Evolutionary conservation across 805 yeast genomes (phyloP), one percentile per base, ranked within the genome.

Genomic region (Candida patagonica): DNA sequence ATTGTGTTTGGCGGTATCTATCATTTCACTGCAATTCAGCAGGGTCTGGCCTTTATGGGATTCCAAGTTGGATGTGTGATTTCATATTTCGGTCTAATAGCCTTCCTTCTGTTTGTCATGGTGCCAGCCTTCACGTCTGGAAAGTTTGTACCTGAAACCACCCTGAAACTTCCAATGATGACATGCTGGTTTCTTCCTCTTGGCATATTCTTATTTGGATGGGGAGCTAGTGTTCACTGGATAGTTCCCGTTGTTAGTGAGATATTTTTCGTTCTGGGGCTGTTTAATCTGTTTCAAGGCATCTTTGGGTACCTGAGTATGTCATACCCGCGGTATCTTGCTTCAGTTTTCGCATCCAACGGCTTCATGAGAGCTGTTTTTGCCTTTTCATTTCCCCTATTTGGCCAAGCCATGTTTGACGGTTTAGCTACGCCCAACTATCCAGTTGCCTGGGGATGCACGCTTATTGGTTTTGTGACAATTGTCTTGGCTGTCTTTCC

Each of bases 381-480:
- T 48, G 82, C 78, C 1, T 73, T 76, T 44, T 72, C 69, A 2
- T 77, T 77, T 63, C 82, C 83, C 27, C 63, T 81, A 37, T 79
- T 81, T 56, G 80, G 82, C 4, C 54, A 65, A 26, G 71, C 73
- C 25, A 67, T 81, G 73, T 81, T 70, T 53, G 59, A 63, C 40
- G 69, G 49, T 4, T 45, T 60, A 26, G 55, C 54, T 12, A 56
- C 51, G 12, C 36, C 57, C 1, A 66, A 63, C 26, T 77, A 61
- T 51, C 80, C 81, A 1, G 74, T 72, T 13, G 80, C 66, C 3
- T 76, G 79, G 79, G 81, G 79, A 2, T 59, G 71, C 1, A 62
- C 72, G 5, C 45, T 74, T 9, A 53, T 73, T 30, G 78, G 70
- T 0, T 70, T 71, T 46, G 49, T 73, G 26, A 51, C 67, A 3